Percentiles rank a stretch among this genome's conserved stretches.
phyloP scores from a whole-genome alignment of 306 rosid genomes.

The Malus sieversii region DNA sequence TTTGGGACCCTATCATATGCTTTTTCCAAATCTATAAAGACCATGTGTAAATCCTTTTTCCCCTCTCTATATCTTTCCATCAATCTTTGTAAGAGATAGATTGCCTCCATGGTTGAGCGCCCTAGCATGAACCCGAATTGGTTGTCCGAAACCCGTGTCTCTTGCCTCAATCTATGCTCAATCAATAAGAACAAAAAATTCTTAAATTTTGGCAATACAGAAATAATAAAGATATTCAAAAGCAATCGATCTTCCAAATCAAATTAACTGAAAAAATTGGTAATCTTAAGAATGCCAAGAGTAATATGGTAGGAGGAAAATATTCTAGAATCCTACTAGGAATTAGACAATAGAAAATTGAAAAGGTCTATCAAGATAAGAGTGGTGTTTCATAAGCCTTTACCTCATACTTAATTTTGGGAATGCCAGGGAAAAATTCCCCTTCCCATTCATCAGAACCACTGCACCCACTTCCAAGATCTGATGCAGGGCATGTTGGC shows the following conservation, averaged over 20 bases:
- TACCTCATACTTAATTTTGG: constrained; percentile 79
- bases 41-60: too few species aligned
- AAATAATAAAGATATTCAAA: not conserved
- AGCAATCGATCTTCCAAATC: not conserved
- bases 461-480: constrained; percentile 29
- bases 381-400: not conserved
- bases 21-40: too few species aligned
- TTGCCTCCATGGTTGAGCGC: too few species aligned
- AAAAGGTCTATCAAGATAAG: not conserved
- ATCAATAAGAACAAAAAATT: not conserved
- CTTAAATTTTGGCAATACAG: not conserved
- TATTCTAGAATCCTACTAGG: not conserved
- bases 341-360: not conserved
- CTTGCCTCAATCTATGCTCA: too few species aligned
- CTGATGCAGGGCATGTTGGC: constrained; percentile 57
- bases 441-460: constrained; percentile 72
- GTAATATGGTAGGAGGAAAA: not conserved
- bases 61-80: too few species aligned
- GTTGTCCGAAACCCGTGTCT: too few species aligned
- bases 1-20: too few species aligned
- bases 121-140: too few species aligned
- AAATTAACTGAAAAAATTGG: not conserved
- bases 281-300: not conserved
- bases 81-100: too few species aligned
- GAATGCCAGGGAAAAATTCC: constrained; percentile 73